Base-by-base conservation (phyloP, 1,284 basidiomycete genomes). In the Cryptococcus hybrid region DNA sequence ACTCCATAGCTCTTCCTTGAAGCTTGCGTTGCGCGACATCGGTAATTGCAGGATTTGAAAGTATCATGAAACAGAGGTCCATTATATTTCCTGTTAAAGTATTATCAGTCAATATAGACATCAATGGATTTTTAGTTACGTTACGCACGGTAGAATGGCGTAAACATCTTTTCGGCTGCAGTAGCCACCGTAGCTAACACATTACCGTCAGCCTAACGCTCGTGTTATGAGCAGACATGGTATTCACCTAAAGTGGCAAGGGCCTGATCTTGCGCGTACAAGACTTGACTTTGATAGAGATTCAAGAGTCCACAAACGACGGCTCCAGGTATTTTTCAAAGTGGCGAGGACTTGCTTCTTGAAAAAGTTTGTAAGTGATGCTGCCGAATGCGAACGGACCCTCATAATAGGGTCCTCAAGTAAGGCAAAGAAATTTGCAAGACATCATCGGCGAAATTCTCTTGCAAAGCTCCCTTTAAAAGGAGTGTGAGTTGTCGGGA, bases 1-100 rank as follows among this genome's bases (percentile, higher is more conserved):
- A 92, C 67, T 92, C 89, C 87, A 92, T 90, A 3, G 88, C 87
- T 66, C 90, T 88, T 43, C 86, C 84, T 24, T 87, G 80, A 50
- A 92, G 68, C 65, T 85, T 87, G 39, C 83, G 80, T 70, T 88
- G 86, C 57, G 86, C 85, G 2, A 81, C 72, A 1, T 84, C 82
- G 48, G 84, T 84, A n/a, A 86, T 86, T 18, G 15, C 5, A 6
- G 11, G 8, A 7, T 55, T 58, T 78, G 87, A 86, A 5, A 82
- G 83, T 64, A 90, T 88, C 2, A 85, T 85, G 1, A 69, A 50
- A 45, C 60, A 54, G 9, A 70, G 43, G 48, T 71, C 65, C 66
- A 71, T 71, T 5, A 69, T 58, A 34, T 65, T 62, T 11, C 66
- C 67, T 70, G 46, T 7, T 24, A 24, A 24, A 24, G 24, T 24